Base-by-base conservation (phyloP, 495 filamentous ascomycete genomes). In the Aspergillus nanangensis region DNA sequence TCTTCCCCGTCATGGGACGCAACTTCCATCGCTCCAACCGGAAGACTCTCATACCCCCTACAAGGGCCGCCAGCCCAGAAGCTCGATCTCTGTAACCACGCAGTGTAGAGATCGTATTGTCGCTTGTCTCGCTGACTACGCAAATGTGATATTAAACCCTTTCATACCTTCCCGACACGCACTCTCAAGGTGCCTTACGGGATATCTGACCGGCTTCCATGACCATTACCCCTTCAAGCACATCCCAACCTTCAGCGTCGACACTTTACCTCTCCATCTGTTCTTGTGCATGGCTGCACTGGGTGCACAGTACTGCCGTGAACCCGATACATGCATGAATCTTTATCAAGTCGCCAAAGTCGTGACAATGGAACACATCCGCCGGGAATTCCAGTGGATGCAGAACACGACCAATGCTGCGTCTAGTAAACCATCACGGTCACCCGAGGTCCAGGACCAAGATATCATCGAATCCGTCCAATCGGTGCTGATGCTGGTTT, bases 161-260 rank as follows among this genome's bases (percentile, higher is more conserved):
- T 59, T 57, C 5, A 47, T 67, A 1, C 67, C 67, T 8, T 84
- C 81, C 4, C 75, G 81, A 3, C 76, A 84, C 59, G 79, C 83
- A 2, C 52, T 87, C 19, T 82, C 80, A 10, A 64, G 83, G 38
- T 87, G 82, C 41, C 55, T 86, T 34, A 82, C 82, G 11, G 82
- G 82, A 4, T 87, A 84, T 53, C 64, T 87, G 8, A 82, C 69
- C 37, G 82, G 83, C 1, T 86, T 81, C 38, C 80, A 87, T 52
- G 77, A 83, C 17, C 79, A 87, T 52, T 77, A 86, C 17, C 84
- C 83, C 1, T 79, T 86, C 33, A 62, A 87, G 38, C 84, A 88
- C 54, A 67, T 84, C 7, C 80, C 83, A 0, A 86, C 82, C 1
- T 56, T 86, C 21, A 58, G 70, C 19, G 67, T 77, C 1, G 72